phyloP scores from a whole-genome alignment of 352 stramenopile genomes.

The Peronosclerospora sorghi region DNA sequence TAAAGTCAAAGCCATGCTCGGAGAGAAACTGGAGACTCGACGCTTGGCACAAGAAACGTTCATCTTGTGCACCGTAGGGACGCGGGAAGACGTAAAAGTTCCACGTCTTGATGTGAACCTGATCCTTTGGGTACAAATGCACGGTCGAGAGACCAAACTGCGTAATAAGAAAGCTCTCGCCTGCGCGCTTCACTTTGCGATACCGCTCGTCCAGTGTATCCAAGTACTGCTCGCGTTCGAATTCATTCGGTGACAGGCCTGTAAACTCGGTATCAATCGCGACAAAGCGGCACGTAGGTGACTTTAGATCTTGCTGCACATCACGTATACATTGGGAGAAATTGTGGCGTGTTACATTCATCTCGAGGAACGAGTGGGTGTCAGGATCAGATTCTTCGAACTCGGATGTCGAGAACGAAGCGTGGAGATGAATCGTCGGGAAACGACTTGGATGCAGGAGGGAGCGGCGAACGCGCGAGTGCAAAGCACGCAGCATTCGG shows the following conservation, averaged over 20 bases:
- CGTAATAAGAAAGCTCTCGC: slow-evolving; percentile 73
- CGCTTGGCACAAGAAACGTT: slow-evolving; percentile 70
- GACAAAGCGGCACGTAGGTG: slow-evolving; percentile 55
- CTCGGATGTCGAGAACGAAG: background rate
- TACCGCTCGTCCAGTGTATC: slow-evolving; percentile 75
- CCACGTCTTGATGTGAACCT: slow-evolving; percentile 66
- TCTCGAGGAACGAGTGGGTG: slow-evolving; percentile 9
- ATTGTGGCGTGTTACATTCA: slow-evolving; percentile 80
- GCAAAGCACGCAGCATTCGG: slow-evolving; percentile 20
- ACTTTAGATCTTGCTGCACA: slow-evolving; percentile 45
- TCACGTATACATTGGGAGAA: slow-evolving; percentile 50
- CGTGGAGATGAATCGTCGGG: slow-evolving; percentile 1
- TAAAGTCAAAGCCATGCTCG: slow-evolving; percentile 82
- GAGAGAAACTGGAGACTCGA: slow-evolving; percentile 75
- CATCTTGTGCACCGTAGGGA: slow-evolving; percentile 47
- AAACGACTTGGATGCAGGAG: slow-evolving; percentile 8
- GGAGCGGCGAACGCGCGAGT: slow-evolving; percentile 20
- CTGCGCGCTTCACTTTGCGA: slow-evolving; percentile 55
- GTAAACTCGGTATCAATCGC: slow-evolving; percentile 83
- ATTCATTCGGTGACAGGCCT: slow-evolving; percentile 54
- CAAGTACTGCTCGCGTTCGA: slow-evolving; percentile 50
- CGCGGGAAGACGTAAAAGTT: slow-evolving; percentile 83
- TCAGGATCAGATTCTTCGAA: background rate
- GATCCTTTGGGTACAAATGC: slow-evolving; percentile 42
- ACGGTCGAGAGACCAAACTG: slow-evolving; percentile 76